Conservation (phyloP, 2,329 filamentous ascomycete genomes). For the Periconia macrospinosa region DNA sequence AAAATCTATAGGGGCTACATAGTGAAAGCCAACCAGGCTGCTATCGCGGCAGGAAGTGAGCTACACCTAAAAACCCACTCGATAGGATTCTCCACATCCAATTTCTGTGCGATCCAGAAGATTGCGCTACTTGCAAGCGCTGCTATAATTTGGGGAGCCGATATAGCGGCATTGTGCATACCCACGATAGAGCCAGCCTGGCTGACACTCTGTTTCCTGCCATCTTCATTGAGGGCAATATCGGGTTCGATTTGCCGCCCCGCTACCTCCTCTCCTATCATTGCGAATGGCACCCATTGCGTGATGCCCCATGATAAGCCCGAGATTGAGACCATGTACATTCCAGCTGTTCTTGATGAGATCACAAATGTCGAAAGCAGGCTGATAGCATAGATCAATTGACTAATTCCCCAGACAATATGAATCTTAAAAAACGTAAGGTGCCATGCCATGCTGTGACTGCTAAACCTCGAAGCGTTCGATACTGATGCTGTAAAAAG, state of each 20-base stretch:
- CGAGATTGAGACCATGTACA: neutral
- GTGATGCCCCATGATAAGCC: slow-evolving; percentile 35
- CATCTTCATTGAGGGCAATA: neutral
- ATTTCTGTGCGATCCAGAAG: too few species aligned
- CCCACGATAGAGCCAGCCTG: slow-evolving; percentile 17
- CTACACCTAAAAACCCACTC: too few species aligned
- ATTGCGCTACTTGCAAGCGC: slow-evolving; percentile 5
- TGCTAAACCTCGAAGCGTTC: neutral
- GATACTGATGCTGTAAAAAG: too few species aligned
- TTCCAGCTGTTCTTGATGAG: neutral
- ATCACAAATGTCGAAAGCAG: slow-evolving; percentile 1
- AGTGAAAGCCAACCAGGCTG: too few species aligned
- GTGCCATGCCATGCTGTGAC: neutral
- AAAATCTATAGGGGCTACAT: too few species aligned
- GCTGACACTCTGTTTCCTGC: neutral
- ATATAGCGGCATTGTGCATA: slow-evolving; percentile 17
- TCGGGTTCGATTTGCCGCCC: neutral
- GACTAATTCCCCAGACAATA: slow-evolving; percentile 1
- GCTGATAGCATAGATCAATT: slow-evolving; percentile 1
- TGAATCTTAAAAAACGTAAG: too few species aligned
- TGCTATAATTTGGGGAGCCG: slow-evolving; percentile 18
- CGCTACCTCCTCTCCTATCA: slow-evolving; percentile 30
- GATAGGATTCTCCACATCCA: too few species aligned
- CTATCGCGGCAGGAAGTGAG: too few species aligned
- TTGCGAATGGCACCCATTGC: slow-evolving; percentile 32